Evolutionary conservation across 2,329 filamentous ascomycete species (phyloP).

Genomic region (Diaporthe longicolla): DNA sequence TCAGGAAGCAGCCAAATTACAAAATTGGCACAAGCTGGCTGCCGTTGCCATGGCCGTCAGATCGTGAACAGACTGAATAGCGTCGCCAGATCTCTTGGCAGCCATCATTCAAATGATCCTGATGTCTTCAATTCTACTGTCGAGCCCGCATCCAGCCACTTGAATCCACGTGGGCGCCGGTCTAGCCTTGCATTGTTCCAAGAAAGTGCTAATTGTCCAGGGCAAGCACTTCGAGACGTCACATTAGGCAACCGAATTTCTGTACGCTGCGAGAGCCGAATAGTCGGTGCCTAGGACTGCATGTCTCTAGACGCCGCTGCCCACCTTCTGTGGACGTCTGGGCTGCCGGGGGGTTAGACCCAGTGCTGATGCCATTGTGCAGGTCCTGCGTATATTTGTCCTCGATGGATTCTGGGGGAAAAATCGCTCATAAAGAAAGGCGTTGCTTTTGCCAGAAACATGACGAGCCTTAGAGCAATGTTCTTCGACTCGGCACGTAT

Average conservation of each 20-base stretch:
- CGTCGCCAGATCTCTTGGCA: conserved; percentile 18
- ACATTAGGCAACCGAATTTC: conserved; percentile 25
- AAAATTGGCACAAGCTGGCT: neutral
- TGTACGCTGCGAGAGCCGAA: neutral
- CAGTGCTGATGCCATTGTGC: neutral
- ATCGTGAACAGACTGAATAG: conserved; percentile 49
- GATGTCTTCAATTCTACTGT: conserved; percentile 8
- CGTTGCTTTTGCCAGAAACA: neutral
- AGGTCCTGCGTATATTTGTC: neutral
- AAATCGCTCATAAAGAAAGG: neutral
- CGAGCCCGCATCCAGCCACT: conserved; percentile 12
- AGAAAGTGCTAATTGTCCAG: neutral
- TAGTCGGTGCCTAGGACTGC: neutral
- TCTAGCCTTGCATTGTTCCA: conserved; percentile 16
- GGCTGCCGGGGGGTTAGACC: neutral
- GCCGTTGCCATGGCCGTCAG: neutral
- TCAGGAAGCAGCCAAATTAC: conserved; percentile 3
- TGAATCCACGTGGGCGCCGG: conserved; percentile 20
- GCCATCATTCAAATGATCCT: conserved; percentile 6
- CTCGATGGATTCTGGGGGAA: neutral
- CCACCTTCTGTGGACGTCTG: neutral
- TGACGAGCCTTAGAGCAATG: neutral
- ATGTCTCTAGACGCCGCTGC: neutral
- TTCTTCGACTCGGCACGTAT: neutral
- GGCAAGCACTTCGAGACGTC: conserved; percentile 22